Conservation (phyloP, 2,329 filamentous ascomycete species). For the Colletotrichum paranaense region DNA sequence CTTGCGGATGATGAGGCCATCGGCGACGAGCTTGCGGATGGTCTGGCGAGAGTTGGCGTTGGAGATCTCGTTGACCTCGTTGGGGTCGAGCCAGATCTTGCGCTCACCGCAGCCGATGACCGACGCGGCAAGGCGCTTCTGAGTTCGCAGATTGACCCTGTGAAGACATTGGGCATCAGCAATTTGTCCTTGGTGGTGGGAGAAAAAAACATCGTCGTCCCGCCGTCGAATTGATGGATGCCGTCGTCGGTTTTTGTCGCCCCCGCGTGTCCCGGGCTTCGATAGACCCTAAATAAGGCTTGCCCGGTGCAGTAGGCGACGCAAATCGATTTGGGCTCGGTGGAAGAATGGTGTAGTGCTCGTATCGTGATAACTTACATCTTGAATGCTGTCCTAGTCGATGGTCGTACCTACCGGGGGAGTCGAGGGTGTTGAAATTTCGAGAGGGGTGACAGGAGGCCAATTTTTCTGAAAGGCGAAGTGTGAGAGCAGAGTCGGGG, state of each 20-base stretch:
- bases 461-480: constrained; percentile 43
- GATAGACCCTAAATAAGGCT: background rate
- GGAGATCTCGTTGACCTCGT: constrained; percentile 98
- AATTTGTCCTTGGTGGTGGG: background rate
- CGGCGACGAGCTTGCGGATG: constrained; percentile 98
- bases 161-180: constrained; percentile 36
- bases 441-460: constrained; percentile 49
- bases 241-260: constrained; percentile 9
- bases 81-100: constrained; percentile 99
- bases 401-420: constrained; percentile 47
- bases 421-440: constrained; percentile 47
- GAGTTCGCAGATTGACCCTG: constrained; percentile 99
- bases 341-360: constrained; percentile 7
- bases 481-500: constrained; percentile 43
- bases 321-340: constrained; percentile 26
- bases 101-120: constrained; percentile 99
- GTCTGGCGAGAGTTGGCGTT: constrained; percentile 99
- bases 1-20: constrained; percentile 99
- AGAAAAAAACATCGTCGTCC: background rate
- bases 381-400: constrained; percentile 50
- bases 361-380: constrained; percentile 47
- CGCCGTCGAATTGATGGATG: background rate
- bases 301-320: constrained; percentile 21
- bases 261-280: constrained; percentile 7
- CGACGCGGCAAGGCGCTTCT: constrained; percentile 99